Evolutionary conservation across 495 filamentous ascomycete species (phyloP), one percentile per base, ranked within the genome.

Genomic region (Penicillium waksmanii): DNA sequence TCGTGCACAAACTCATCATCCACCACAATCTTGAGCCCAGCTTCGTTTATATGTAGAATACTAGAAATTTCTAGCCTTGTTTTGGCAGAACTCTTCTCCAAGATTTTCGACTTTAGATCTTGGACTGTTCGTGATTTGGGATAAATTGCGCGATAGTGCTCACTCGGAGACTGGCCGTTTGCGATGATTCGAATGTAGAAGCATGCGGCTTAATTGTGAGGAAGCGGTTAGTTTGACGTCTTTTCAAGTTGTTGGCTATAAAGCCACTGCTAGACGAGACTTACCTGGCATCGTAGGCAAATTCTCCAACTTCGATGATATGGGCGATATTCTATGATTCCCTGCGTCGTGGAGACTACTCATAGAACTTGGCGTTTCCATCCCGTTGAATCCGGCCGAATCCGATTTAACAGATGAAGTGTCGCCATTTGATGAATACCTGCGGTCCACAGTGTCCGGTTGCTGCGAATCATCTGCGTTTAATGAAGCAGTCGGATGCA

Each of bases 91-190:
- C 11, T 42, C 18, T 58, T 58, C 2, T 52, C 48, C 3, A 18
- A 42, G 13, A 58, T 51, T 15, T 34, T 33, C n/a, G 7, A 23
- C 5, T 21, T 23, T 0, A 58, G n/a, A 5, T 58, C 56, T 18
- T 46, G 23, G 5, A 34, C 36, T 43, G 56, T 58, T 25, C 56
- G 56, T 23, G 18, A 36, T 11, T n/a, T 25, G 0, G 38, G 49
- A 27, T 58, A 58, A 5, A 58, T 52, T 10, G 56, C 56, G 18
- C 56, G 56, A 17, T 58, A 58, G 17, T 58, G 36, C 31, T 51
- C 35, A 3, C 44, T 36, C 1, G 15, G n/a, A 2, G 33, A n/a
- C 4, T 33, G 7, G 10, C 46, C 38, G 8, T 52, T 38, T 19
- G 21, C 19, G 3, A 8, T 5, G 7, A 57, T 23, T 10, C 19